Evolutionary conservation across 202 grass and related monocot species (phyloP), one percentile per base, ranked within the genome.

Genomic region (Bolboschoenoplectus hybrid): DNA sequence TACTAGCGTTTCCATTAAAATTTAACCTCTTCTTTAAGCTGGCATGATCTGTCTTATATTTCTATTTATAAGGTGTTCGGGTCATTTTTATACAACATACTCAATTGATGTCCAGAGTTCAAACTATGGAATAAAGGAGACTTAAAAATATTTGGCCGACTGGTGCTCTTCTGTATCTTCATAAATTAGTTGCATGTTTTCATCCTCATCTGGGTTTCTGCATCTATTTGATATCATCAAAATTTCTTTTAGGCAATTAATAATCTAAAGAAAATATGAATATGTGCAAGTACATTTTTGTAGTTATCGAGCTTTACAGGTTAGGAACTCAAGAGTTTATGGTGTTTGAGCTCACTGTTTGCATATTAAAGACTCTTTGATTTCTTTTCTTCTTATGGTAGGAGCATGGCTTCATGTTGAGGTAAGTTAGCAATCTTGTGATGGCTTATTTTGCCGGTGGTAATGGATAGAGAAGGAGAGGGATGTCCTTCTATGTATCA

Each of bases 301-400:
- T 68, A 83, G 81, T 67, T 83, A 67, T 83, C 57, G 5, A 68
- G 63, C 47, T 83, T 83, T 45, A 38, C 81, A 83, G 81, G 81
- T 83, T 67, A 56, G 49, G 81, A 55, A 51, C 49, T 67, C 20
- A 68, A 67, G 63, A 12, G 50, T 49, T 49, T 39, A 51, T 51
- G 61, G 61, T 46, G 39, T 65, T 34, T 49, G 62, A 38, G 6
- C 43, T 61, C 76, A 49, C 32, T 17, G 6, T 68, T 39, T 67
- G 19, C 9, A 10, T 11, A 63, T 16, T 26, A 63, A 47, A 43
- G 79, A 44, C 16, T 65, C 17, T 64, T 82, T 82, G 53, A 68
- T 68, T 51, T 83, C 26, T 4, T 67, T 47, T 67, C 81, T 83
- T 36, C 81, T 68, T 49, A 50, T 67, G 45, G 45, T 66, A 36